Conservation (phyloP, 352 stramenopile species). For the Globisporangium solare region DNA sequence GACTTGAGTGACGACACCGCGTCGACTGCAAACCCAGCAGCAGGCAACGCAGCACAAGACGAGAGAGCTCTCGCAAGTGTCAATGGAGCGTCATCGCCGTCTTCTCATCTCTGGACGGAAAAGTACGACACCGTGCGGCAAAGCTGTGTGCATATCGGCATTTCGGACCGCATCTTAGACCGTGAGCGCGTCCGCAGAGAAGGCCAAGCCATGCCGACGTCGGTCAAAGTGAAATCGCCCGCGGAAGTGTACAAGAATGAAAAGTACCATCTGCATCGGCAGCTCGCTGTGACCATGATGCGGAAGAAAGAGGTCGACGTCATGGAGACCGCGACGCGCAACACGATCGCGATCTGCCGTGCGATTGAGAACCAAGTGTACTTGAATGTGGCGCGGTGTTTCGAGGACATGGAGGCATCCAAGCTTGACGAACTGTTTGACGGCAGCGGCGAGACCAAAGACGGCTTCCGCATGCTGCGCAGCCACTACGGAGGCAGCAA, state of each 20-base stretch:
- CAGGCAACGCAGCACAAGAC: background rate
- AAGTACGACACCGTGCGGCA: slow-evolving; percentile 52
- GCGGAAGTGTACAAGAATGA: slow-evolving; percentile 60
- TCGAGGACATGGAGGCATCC: slow-evolving; percentile 39
- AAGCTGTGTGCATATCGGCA: slow-evolving; percentile 63
- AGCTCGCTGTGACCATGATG: slow-evolving; percentile 36
- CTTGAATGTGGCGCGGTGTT: slow-evolving; percentile 39
- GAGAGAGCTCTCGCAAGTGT: background rate
- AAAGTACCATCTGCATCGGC: slow-evolving; percentile 49
- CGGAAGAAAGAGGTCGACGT: slow-evolving; percentile 45
- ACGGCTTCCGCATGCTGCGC: slow-evolving; percentile 65
- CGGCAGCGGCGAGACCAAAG: slow-evolving; percentile 37
- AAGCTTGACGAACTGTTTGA: slow-evolving; percentile 45
- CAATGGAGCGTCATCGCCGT: slow-evolving; percentile 3
- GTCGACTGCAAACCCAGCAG: slow-evolving; percentile 5
- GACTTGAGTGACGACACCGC: slow-evolving; percentile 40
- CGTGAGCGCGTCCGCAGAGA: slow-evolving; percentile 27
- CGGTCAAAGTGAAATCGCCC: slow-evolving; percentile 48
- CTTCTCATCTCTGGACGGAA: slow-evolving; percentile 29
- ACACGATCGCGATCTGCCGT: slow-evolving; percentile 53
- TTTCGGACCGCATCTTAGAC: slow-evolving; percentile 63
- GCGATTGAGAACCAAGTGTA: slow-evolving; percentile 47
- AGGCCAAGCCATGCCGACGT: slow-evolving; percentile 15
- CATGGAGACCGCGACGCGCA: slow-evolving; percentile 59
- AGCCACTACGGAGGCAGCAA: slow-evolving; percentile 41